These are phyloP conservation scores for Arthrobotrys iridis DNA, from an alignment of 2,329 filamentous ascomycete genomes.

Conservation along the genomic window DNA sequence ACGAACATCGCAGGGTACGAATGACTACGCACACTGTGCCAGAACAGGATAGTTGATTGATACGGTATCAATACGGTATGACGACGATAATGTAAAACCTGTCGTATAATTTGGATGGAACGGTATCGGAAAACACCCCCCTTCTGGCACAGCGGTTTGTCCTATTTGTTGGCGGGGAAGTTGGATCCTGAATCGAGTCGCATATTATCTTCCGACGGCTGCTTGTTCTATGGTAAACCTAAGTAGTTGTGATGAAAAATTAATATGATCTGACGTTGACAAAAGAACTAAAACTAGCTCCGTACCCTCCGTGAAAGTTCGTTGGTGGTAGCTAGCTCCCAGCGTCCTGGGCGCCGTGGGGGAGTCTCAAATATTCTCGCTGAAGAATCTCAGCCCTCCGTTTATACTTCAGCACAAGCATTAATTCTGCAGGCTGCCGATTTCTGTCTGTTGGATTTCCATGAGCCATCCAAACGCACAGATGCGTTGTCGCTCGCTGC, in stretches of 20 bases:
- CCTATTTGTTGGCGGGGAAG: neutral
- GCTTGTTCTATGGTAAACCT: neutral
- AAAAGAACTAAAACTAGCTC: conserved; percentile 14
- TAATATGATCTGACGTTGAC: neutral
- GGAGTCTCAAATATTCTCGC: neutral
- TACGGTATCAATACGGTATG: no score
- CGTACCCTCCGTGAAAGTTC: conserved; percentile 21
- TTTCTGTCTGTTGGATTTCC: conserved; percentile 20
- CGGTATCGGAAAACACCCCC: no score
- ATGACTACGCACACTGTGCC: no score
- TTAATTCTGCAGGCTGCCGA: conserved; percentile 8
- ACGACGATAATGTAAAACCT: no score
- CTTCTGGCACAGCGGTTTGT: no score
- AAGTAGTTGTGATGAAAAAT: neutral
- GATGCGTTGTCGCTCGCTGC: conserved; percentile 30
- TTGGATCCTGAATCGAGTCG: conserved; percentile 13
- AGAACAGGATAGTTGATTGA: no score
- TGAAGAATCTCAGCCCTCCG: neutral
- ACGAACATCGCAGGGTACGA: neutral
- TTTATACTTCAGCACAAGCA: conserved; percentile 22
- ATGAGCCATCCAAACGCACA: conserved; percentile 14
- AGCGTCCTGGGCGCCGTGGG: neutral
- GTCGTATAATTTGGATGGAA: no score
- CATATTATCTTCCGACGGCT: neutral
- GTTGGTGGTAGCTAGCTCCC: neutral